Conservation (phyloP, 441 rosid genomes). For the Cnidoscolus chayamansa region DNA sequence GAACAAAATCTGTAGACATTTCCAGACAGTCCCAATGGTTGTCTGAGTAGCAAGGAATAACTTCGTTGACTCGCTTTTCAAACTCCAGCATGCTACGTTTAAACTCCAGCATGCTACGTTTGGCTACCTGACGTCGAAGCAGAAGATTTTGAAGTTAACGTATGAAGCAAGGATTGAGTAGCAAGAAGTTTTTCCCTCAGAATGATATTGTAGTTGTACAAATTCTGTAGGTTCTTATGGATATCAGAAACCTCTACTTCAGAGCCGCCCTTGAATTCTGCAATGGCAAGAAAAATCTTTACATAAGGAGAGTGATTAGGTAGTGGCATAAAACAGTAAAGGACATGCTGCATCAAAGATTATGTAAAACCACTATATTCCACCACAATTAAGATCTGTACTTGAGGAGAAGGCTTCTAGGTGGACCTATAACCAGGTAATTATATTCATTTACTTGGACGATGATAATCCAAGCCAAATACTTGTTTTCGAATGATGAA, state of each 20-base stretch:
- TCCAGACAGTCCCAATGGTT: neutral
- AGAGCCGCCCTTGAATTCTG: conserved; percentile 59
- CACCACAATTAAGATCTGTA: neutral
- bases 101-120: conserved; percentile 19
- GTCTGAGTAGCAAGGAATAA: neutral
- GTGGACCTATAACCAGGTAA: neutral
- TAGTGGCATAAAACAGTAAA: neutral
- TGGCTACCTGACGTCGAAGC: conserved; percentile 23
- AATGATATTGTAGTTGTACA: conserved; percentile 70
- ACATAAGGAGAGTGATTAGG: neutral
- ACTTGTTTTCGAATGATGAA: neutral
- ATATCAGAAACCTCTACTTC: conserved; percentile 58
- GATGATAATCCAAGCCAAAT: neutral
- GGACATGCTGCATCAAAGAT: neutral
- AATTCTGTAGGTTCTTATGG: conserved; percentile 50
- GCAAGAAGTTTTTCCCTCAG: conserved; percentile 67
- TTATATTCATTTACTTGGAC: neutral
- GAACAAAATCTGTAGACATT: neutral
- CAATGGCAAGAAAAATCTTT: conserved; percentile 18
- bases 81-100: conserved; percentile 19
- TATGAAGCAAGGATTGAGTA: conserved; percentile 51
- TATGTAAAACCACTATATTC: neutral
- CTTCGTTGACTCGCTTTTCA: neutral
- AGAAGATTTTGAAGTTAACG: conserved; percentile 44
- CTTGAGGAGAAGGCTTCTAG: neutral